Conservation (phyloP, 148 eudicot species). For the Vaccinium macrocarpon region DNA sequence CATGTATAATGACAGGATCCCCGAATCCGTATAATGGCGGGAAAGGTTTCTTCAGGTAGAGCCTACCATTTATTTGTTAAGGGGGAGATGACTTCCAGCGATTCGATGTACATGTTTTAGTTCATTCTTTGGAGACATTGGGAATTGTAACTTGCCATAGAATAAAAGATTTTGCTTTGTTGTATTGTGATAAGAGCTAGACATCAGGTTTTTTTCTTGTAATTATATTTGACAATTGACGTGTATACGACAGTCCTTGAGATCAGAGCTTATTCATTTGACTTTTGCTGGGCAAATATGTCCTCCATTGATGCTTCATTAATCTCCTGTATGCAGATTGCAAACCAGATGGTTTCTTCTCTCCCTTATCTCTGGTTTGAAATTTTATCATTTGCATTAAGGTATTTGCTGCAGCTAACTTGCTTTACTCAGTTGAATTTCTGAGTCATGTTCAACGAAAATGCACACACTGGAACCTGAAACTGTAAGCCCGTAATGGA, state of each 20-base stretch:
- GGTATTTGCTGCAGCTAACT: background rate
- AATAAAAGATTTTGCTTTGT: background rate
- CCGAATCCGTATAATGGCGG: too few species aligned
- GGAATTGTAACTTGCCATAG: background rate
- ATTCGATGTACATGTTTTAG: background rate
- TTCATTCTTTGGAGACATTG: constrained; percentile 4
- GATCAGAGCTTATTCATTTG: background rate
- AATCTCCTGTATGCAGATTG: background rate
- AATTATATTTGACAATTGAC: background rate
- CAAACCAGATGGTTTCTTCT: background rate
- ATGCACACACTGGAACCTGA: background rate
- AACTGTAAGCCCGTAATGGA: background rate
- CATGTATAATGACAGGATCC: background rate
- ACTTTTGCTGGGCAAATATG: too few species aligned
- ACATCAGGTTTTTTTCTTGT: background rate
- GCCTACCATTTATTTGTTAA: background rate
- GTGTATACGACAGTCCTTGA: background rate
- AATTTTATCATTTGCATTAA: background rate
- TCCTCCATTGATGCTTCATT: background rate
- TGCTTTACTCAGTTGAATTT: background rate
- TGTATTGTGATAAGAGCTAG: background rate
- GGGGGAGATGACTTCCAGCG: background rate
- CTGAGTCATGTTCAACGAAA: background rate
- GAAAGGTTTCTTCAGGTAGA: background rate
- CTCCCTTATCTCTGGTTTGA: background rate